Evolutionary conservation across 73 alveolate genomes (phyloP), one percentile per base, ranked within the genome.

Genomic region (Paramecium sonneborni): DNA sequence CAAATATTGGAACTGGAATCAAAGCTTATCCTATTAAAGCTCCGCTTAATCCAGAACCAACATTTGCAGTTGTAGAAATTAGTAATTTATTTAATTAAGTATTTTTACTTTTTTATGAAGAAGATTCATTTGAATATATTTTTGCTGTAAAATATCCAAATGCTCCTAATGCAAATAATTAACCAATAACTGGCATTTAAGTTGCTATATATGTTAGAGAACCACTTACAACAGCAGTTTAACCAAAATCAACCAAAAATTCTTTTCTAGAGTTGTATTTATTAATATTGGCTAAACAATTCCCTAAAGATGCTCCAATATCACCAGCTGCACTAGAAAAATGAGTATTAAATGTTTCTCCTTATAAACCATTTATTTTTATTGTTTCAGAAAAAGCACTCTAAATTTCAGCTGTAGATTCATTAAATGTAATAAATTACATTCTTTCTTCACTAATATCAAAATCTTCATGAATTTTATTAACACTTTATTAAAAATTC

Each of bases 271-370:
- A 69, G 26, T 72, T 30, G 14, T 88, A 88, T 88, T 67, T 88
- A 44, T 88, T 88, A 1, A 88, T 88, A n/a, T 88, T 88, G 37
- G 94, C 94, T 52, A 88, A 72, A 43, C 94, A 88, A 24, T 69
- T 69, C 7, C 94, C 94, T 3, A 88, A 67, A 8, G 94, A 88
- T 30, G 91, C 87, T 43, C 94, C 94, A 39, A 88, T 30, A 43
- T 88, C 94, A 56, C 91, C 94, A 24, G 90, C 94, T 14, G 94
- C 94, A 72, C 82, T 44, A 11, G 69, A 79, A 79, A 39, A 79
- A 20, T 32, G 69, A 43, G 76, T 18, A 43, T 24, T 79, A 23
- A 30, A 79, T 10, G 41, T 21, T 43, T 41, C 69, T 15, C 84
- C 84, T 62, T 62, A 62, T 18, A 79, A 1, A 15, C 62, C 44